phyloP scores from a whole-genome alignment of 148 eudicot species.

The Rhododendron simsii region DNA sequence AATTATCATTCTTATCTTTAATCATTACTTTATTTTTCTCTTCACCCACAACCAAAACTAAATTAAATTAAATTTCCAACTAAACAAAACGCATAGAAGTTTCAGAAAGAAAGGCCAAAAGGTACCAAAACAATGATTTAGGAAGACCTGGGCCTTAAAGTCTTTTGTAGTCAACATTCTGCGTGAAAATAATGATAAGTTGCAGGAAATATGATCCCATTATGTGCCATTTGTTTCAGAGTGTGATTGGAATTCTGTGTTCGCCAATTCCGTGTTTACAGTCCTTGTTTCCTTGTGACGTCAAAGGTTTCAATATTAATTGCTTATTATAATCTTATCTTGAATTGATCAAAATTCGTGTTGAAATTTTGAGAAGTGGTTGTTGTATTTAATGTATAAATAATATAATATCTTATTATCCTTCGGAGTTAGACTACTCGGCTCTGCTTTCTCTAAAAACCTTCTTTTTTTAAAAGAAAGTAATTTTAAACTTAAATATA shows the following conservation, averaged over 20 bases:
- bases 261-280: neutral
- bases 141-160: neutral
- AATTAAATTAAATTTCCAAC: too few species aligned
- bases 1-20: too few species aligned
- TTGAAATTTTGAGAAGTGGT: neutral
- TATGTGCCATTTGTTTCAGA: neutral
- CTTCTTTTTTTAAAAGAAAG: too few species aligned
- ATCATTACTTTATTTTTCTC: too few species aligned
- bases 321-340: neutral
- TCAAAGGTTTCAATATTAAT: neutral
- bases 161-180: neutral
- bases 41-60: too few species aligned
- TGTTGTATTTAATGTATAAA: neutral
- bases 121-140: neutral
- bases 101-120: too few species aligned
- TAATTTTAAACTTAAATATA: too few species aligned
- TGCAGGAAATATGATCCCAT: neutral
- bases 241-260: neutral
- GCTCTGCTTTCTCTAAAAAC: too few species aligned
- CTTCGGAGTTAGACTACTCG: neutral
- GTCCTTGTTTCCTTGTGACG: neutral
- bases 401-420: neutral
- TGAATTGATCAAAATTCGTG: neutral
- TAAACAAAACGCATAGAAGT: too few species aligned
- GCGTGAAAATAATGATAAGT: neutral